Base-by-base conservation (phyloP, 2,329 filamentous ascomycete genomes). In the Penicillium sp. region DNA sequence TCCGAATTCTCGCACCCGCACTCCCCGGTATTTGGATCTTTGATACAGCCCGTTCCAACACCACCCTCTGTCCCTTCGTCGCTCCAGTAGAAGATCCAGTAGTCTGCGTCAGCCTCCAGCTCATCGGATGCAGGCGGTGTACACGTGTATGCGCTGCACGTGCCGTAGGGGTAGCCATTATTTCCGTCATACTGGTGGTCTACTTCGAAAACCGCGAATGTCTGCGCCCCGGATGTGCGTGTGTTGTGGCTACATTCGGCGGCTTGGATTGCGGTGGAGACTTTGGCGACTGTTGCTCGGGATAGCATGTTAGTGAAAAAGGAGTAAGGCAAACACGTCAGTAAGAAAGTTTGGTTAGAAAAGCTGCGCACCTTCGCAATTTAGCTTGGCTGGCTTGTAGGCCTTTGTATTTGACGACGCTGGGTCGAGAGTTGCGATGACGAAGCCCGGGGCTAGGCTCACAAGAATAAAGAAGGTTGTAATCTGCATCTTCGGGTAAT, bases 151-250 rank as follows among this genome's bases (percentile, higher is more conserved):
- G 78, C 78, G 29, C 64, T 70, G 69, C 79, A 84, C 5, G 80
- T 83, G 1, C 81, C 82, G 67, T 84, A 84, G 2, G 81, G 81
- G 3, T 75, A 77, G 26, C 82, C 82, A 61, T 82, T 58, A 62
- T 67, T 67, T 23, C 62, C 64, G 64, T 83, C 79, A 67, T 82
- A 82, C 59, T 81, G 68, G 69, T 82, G 81, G 69, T 84, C 79
- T 7, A 74, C 77, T 23, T 66, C 64, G 67, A 78, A 78, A 58
- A 78, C 72, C 21, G 76, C 76, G 56, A 77, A 78, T 44, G 76
- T 78, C 64, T 78, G 74, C 4, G 70, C 71, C 17, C 57, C 48
- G 0, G 72, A 74, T 9, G 70, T 71, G 17, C 76, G 73, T 7
- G 76, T 78, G 69, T 78, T 78, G 71, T 78, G 70, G 23, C 73